These are phyloP conservation scores for Paraglomus brasilianum DNA, from an alignment of 192 early-diverging fungal species.

Conservation along the genomic window DNA sequence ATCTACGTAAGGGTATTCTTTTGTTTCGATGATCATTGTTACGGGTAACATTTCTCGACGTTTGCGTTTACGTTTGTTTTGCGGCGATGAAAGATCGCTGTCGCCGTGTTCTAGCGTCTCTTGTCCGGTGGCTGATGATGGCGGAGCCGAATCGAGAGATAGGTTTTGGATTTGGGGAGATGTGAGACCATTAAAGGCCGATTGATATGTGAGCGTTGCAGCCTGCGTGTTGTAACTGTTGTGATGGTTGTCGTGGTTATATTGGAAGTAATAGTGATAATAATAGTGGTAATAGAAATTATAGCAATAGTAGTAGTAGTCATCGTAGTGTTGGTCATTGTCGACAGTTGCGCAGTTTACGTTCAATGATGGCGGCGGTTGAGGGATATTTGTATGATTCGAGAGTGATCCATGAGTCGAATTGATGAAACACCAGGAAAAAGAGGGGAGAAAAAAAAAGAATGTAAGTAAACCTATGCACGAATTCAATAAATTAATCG, in stretches of 20 bases:
- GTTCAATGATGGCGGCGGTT: too few species aligned
- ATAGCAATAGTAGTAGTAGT: too few species aligned
- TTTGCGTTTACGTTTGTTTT: constrained; percentile 46
- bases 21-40: constrained; percentile 57
- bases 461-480: too few species aligned
- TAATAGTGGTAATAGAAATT: too few species aligned
- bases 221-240: neutral
- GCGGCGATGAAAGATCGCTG: neutral
- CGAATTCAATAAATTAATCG: too few species aligned
- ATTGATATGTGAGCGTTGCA: neutral
- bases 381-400: too few species aligned
- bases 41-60: constrained; percentile 61
- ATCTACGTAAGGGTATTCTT: constrained; percentile 48
- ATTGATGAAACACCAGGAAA: too few species aligned
- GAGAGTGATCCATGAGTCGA: too few species aligned
- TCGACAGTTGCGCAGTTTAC: too few species aligned
- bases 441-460: too few species aligned
- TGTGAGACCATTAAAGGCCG: neutral
- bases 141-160: neutral
- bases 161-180: neutral
- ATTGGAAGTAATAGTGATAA: neutral
- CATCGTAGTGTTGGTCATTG: too few species aligned
- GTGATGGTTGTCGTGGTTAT: neutral
- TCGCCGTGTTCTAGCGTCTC: constrained; percentile 28
- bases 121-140: constrained; percentile 8